These are phyloP conservation scores for Abelmoschus esculentus DNA, from an alignment of 345 rosid genomes.

Conservation along the genomic window DNA sequence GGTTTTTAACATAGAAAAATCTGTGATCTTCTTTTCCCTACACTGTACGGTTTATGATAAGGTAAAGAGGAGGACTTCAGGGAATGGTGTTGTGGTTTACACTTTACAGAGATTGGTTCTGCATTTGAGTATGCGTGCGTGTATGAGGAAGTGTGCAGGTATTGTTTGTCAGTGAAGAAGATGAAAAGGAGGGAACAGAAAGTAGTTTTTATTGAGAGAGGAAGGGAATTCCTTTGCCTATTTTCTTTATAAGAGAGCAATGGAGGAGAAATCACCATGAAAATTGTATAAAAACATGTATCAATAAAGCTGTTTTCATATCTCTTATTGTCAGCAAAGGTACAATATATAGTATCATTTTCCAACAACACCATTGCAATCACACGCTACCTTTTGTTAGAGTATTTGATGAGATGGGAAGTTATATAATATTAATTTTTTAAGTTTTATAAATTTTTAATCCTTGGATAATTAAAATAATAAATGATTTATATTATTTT, in stretches of 20 bases:
- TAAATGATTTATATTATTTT: no score
- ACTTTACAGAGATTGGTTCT: neutral
- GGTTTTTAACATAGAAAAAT: slow-evolving; percentile 13
- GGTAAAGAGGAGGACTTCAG: neutral
- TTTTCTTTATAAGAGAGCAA: neutral
- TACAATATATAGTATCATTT: slow-evolving; percentile 53
- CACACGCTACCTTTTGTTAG: slow-evolving; percentile 40
- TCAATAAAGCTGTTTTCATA: slow-evolving; percentile 76
- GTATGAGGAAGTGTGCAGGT: slow-evolving; percentile 74
- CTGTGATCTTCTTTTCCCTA: slow-evolving; percentile 25
- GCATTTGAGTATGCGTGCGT: slow-evolving; percentile 72
- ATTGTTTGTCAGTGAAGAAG: slow-evolving; percentile 58
- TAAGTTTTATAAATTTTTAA: no score
- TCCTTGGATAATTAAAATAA: no score
- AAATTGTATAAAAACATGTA: slow-evolving; percentile 2
- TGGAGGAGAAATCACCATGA: neutral
- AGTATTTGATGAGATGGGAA: neutral
- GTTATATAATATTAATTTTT: neutral
- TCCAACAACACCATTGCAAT: slow-evolving; percentile 35
- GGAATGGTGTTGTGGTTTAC: neutral
- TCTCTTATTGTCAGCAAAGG: slow-evolving; percentile 61
- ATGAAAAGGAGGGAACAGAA: slow-evolving; percentile 39
- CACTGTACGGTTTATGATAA: slow-evolving; percentile 11
- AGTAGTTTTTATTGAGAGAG: slow-evolving; percentile 13
- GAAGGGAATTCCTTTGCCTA: neutral